Percentiles rank a stretch among this genome's conserved stretches.
phyloP scores from a whole-genome alignment of 352 stramenopile species.

The Phytopythium montanum region DNA sequence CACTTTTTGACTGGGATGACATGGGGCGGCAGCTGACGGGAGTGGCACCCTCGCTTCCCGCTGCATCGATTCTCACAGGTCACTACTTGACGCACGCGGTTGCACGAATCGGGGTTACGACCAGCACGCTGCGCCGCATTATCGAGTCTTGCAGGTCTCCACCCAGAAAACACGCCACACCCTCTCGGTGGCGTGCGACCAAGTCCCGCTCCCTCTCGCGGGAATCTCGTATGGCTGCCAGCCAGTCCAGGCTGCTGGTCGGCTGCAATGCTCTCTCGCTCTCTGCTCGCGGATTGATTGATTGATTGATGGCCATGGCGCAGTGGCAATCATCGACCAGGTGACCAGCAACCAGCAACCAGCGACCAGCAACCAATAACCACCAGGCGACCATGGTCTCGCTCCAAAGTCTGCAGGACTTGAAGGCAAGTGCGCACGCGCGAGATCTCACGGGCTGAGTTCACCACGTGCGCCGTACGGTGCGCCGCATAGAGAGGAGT shows the following conservation, averaged over 20 bases:
- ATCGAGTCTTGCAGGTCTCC: background rate
- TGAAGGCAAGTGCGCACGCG: slow-evolving; percentile 2
- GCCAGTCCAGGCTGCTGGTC: no score
- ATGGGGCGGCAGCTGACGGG: background rate
- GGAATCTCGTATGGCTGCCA: no score
- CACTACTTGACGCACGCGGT: background rate
- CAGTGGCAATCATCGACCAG: no score
- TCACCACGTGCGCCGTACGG: background rate
- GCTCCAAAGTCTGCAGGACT: background rate
- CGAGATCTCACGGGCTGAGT: background rate
- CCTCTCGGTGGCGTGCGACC: slow-evolving; percentile 2
- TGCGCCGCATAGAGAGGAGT: background rate
- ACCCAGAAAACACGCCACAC: background rate
- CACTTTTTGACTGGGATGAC: no score
- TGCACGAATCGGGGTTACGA: background rate
- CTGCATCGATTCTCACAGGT: background rate
- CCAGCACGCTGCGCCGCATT: background rate
- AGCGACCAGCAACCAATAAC: no score
- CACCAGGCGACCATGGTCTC: no score
- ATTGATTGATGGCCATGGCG: no score
- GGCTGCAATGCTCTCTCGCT: no score
- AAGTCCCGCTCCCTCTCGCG: background rate
- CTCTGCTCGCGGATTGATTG: no score
- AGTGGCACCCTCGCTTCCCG: background rate
- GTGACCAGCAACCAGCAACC: no score